Evolutionary conservation across 306 rosid genomes (phyloP).

Genomic region (Cucurbita ficifolia): DNA sequence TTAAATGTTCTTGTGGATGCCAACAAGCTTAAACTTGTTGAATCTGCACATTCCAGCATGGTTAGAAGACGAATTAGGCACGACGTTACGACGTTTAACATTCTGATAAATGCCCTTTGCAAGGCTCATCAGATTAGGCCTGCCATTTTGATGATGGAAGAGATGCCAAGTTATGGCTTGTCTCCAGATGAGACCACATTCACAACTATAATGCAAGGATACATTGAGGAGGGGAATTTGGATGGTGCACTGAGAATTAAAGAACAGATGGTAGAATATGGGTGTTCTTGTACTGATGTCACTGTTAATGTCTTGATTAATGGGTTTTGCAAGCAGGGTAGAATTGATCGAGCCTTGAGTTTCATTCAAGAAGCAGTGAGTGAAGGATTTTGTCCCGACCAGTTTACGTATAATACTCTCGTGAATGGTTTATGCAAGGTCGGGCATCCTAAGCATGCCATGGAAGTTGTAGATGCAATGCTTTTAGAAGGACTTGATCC

Average conservation of each 20-base stretch:
- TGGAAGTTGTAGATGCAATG: slow-evolving; percentile 74
- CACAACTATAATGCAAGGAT: slow-evolving; percentile 73
- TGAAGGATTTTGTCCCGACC: slow-evolving; percentile 58
- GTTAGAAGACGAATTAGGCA: slow-evolving; percentile 31
- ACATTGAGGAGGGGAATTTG: slow-evolving; percentile 51
- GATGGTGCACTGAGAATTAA: slow-evolving; percentile 55
- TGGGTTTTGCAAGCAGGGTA: slow-evolving; percentile 64
- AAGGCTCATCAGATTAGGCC: slow-evolving; percentile 77
- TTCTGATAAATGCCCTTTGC: slow-evolving; percentile 72
- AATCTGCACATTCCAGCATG: slow-evolving; percentile 44
- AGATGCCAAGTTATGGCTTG: slow-evolving; percentile 47
- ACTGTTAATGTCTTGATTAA: slow-evolving; percentile 61
- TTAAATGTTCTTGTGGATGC: slow-evolving; percentile 54
- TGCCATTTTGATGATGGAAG: slow-evolving; percentile 74
- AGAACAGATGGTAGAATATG: slow-evolving; percentile 54
- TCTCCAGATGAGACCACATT: slow-evolving; percentile 62
- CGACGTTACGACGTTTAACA: slow-evolving; percentile 53
- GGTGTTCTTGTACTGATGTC: slow-evolving; percentile 30
- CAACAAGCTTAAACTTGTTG: slow-evolving; percentile 56
- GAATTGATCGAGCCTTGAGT: slow-evolving; percentile 49
- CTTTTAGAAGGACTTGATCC: slow-evolving; percentile 60
- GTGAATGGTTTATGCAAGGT: slow-evolving; percentile 59
- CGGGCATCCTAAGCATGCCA: slow-evolving; percentile 53
- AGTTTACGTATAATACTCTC: slow-evolving; percentile 58
- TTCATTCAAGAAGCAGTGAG: slow-evolving; percentile 36